A percentile compares a stretch with the other conserved stretches of the same genome.
These are phyloP conservation scores for Alternaria arborescens DNA, from an alignment of 2,329 filamentous ascomycete species.

Conservation along the genomic window DNA sequence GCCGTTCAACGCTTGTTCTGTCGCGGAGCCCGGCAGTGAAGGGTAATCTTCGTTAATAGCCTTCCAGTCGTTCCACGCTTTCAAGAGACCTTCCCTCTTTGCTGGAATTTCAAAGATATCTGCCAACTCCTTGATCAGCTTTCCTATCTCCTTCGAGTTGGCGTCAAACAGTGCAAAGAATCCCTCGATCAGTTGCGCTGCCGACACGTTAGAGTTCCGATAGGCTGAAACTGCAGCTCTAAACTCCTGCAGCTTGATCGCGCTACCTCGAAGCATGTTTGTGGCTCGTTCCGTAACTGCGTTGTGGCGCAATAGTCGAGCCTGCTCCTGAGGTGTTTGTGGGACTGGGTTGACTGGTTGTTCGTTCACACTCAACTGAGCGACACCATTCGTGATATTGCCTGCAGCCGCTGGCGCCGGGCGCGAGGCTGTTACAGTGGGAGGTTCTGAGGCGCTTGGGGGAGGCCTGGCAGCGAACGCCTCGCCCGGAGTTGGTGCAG, in stretches of 20 bases:
- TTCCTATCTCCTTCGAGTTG: constrained; percentile 81
- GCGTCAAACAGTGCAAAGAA: constrained; percentile 90
- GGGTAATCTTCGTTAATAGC: constrained; percentile 97
- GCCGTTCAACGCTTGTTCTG: constrained; percentile 52
- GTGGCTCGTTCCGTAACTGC: constrained; percentile 87
- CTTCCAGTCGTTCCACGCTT: constrained; percentile 94
- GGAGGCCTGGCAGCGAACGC: constrained; percentile 59
- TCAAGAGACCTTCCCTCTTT: constrained; percentile 77
- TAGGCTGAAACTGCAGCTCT: constrained; percentile 81
- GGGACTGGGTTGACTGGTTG: constrained; percentile 26
- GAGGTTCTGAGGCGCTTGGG: constrained; percentile 45
- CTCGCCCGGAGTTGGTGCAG: constrained; percentile 58
- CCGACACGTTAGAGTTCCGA: constrained; percentile 72
- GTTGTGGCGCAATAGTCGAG: constrained; percentile 79
- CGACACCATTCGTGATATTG: constrained; percentile 31
- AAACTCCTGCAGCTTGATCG: constrained; percentile 78
- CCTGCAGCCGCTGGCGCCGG: constrained; percentile 29
- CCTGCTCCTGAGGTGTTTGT: constrained; percentile 77
- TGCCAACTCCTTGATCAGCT: constrained; percentile 87
- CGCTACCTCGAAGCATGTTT: constrained; percentile 80
- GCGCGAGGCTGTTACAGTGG: constrained; percentile 52
- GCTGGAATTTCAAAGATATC: constrained; percentile 87
- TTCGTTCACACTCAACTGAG: constrained; percentile 45
- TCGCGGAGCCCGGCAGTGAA: constrained; percentile 74
- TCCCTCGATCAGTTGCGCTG: constrained; percentile 80